Conservation (phyloP, 345 rosid genomes). For the Lagerstroemia speciosa region DNA sequence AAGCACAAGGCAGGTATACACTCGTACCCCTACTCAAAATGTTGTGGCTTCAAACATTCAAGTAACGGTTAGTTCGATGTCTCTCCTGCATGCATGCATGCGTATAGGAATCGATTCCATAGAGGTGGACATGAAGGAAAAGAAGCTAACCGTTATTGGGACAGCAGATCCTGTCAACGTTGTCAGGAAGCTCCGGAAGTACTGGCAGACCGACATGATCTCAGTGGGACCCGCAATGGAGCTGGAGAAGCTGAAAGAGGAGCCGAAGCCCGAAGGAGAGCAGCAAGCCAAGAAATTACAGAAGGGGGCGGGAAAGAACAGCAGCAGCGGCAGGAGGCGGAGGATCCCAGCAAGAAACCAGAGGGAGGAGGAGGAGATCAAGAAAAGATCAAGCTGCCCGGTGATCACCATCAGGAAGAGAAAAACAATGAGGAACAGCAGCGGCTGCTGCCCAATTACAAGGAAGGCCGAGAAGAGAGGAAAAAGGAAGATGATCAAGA, state of each 20-base stretch:
- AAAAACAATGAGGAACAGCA: no score
- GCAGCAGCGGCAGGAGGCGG: no score
- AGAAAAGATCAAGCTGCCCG: no score
- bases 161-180: conserved; percentile 59
- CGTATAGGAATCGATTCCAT: conserved; percentile 65
- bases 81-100: background rate
- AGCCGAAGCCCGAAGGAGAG: conserved; percentile 58
- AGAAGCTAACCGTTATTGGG: conserved; percentile 71
- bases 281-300: conserved; percentile 34
- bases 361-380: no score
- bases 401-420: no score
- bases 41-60: background rate
- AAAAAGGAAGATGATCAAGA: no score
- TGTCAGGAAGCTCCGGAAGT: conserved; percentile 74
- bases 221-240: conserved; percentile 81
- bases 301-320: no score
- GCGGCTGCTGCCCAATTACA: no score
- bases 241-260: conserved; percentile 74
- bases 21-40: background rate
- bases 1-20: conserved; percentile 70
- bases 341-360: no score
- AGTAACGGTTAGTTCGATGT: background rate
- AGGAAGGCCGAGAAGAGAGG: no score
- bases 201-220: conserved; percentile 60
- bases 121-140: conserved; percentile 70